A percentile compares a stretch with the other conserved stretches of the same genome.
Evolutionary conservation across 83 land plant genomes (phyloP).

Genomic region (Larix sibirica): DNA sequence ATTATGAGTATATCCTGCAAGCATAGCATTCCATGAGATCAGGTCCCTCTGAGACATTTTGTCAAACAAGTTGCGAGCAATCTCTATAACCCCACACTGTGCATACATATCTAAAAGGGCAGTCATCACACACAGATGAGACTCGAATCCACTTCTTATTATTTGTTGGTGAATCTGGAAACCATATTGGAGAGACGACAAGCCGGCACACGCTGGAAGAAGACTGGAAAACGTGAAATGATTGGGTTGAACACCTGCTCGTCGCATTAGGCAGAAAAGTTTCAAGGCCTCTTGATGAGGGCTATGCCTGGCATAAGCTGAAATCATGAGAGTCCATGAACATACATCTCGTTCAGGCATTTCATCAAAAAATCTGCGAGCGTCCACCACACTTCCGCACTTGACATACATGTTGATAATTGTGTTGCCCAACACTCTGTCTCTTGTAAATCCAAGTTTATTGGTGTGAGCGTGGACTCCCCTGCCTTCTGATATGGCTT

Average conservation of each 20-base stretch:
- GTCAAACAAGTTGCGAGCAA: not conserved
- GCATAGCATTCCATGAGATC: not conserved
- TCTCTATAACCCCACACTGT: not conserved
- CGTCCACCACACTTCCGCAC: conserved; percentile 25
- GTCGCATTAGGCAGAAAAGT: conserved; percentile 36
- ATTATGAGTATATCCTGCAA: not conserved
- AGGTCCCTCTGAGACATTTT: not conserved
- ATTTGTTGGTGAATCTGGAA: too few relatives aligned
- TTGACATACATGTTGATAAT: conserved; percentile 66
- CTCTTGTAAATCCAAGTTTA: conserved; percentile 25
- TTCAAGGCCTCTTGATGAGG: conserved; percentile 32
- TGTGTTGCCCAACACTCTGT: conserved; percentile 41
- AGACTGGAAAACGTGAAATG: conserved; percentile 49
- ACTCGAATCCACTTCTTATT: too few relatives aligned
- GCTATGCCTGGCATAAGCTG: conserved; percentile 48
- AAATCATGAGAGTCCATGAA: conserved; percentile 58
- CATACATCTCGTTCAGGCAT: conserved; percentile 18
- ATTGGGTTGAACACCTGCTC: conserved; percentile 21
- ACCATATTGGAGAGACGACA: too few relatives aligned
- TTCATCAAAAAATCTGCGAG: conserved; percentile 38
- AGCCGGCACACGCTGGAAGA: conserved; percentile 39
- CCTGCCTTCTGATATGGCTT: conserved; percentile 33
- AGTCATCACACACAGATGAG: too few relatives aligned
- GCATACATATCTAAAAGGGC: too few relatives aligned
- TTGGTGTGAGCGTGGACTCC: conserved; percentile 51